Conservation (phyloP, 768 basidiomycete species). For the Lentinula boryana region DNA sequence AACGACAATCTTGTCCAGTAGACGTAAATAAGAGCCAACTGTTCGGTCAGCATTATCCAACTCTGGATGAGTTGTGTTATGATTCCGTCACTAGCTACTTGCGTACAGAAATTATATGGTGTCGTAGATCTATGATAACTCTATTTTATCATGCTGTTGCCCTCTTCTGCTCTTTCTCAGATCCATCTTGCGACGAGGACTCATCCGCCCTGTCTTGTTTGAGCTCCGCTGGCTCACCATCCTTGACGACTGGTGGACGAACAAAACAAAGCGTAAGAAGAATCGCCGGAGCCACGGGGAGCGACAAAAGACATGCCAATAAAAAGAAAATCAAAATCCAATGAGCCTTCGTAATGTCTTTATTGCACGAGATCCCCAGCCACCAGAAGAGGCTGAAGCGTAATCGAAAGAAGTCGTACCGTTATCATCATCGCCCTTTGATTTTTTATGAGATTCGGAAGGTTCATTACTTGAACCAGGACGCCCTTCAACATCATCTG, state of each 20-base stretch:
- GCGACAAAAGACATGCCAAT: conserved; percentile 41
- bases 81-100: not conserved
- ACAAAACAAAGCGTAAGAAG: not conserved
- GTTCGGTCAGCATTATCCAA: conserved; percentile 4
- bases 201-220: conserved; percentile 20
- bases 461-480: conserved; percentile 13
- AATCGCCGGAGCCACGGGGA: conserved; percentile 10
- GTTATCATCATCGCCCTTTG: conserved; percentile 38
- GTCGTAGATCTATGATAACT: conserved; percentile 10
- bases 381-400: conserved; percentile 48
- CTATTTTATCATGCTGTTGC: conserved; percentile 35
- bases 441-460: conserved; percentile 16
- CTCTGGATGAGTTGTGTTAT: conserved; percentile 7
- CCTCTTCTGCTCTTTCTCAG: conserved; percentile 41
- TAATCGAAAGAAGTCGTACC: conserved; percentile 73
- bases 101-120: conserved; percentile 6
- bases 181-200: conserved; percentile 30
- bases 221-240: not conserved
- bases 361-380: conserved; percentile 69
- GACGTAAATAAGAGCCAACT: not conserved
- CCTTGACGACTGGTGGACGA: conserved; percentile 3
- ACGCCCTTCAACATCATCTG: conserved; percentile 86
- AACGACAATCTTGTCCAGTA: not conserved
- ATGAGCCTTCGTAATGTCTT: conserved; percentile 63
- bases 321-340: conserved; percentile 58